These are phyloP conservation scores for Discostella stelligeroides DNA, from an alignment of 108 stramenopile genomes.

Conservation along the genomic window DNA sequence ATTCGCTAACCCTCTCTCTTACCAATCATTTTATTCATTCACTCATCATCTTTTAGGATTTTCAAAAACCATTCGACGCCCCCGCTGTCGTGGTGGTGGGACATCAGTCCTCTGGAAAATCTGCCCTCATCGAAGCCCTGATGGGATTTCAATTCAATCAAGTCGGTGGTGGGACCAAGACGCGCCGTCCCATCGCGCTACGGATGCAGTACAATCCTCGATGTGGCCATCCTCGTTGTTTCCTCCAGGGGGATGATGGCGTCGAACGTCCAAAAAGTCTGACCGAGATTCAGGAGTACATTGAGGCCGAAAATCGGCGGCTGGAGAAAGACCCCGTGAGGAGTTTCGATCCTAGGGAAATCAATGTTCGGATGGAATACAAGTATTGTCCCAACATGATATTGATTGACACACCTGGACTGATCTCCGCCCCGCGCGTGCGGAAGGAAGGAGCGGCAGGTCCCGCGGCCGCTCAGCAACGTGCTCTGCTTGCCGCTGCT, in stretches of 20 bases:
- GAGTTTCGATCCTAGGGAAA: slow-evolving; percentile 89
- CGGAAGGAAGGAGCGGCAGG: slow-evolving; percentile 53
- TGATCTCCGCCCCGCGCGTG: slow-evolving; percentile 77
- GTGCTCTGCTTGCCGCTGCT: slow-evolving; percentile 76
- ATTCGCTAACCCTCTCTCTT: slow-evolving; percentile 9
- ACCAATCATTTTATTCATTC: slow-evolving; percentile 5
- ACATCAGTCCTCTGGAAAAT: slow-evolving; percentile 93
- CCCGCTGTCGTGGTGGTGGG: slow-evolving; percentile 94
- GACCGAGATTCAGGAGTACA: slow-evolving; percentile 82
- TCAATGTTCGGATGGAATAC: slow-evolving; percentile 94
- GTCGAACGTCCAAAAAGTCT: slow-evolving; percentile 65
- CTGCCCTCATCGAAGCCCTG: slow-evolving; percentile 91
- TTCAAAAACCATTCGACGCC: slow-evolving; percentile 94
- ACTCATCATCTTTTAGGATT: no score
- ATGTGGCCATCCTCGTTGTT: slow-evolving; percentile 80
- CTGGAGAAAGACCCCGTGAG: slow-evolving; percentile 87
- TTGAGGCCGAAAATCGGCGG: slow-evolving; percentile 88
- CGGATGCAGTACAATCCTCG: slow-evolving; percentile 95
- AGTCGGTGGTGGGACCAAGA: slow-evolving; percentile 94
- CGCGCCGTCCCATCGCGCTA: slow-evolving; percentile 89
- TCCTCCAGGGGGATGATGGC: slow-evolving; percentile 73
- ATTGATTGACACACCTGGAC: slow-evolving; percentile 92
- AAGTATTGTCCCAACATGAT: slow-evolving; percentile 95
- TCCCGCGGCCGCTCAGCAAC: slow-evolving; percentile 65
- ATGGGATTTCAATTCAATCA: slow-evolving; percentile 98